phyloP scores from a whole-genome alignment of 106 monocot genomes.

The Alisma plantagoaquatica region DNA sequence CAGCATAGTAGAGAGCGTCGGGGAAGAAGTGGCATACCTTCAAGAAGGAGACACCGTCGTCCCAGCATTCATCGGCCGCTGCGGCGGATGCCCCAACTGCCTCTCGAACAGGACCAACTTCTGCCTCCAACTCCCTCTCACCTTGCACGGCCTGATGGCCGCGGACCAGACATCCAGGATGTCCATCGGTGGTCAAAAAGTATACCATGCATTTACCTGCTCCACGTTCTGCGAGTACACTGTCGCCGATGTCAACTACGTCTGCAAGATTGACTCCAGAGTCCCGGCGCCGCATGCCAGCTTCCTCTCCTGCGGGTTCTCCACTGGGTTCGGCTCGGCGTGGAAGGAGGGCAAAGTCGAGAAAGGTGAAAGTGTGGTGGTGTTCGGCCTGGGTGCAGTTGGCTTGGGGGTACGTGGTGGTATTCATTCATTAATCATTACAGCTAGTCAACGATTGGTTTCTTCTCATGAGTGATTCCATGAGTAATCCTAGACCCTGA shows the following conservation, averaged over 20 bases:
- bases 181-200: background rate
- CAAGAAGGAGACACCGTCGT: slow-evolving; percentile 7
- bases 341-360: slow-evolving; percentile 5
- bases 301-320: slow-evolving; percentile 11
- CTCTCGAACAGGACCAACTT: slow-evolving; percentile 4
- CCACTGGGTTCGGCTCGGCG: slow-evolving; percentile 5
- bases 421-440: too few species aligned
- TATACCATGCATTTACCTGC: slow-evolving; percentile 4
- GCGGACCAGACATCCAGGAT: slow-evolving; percentile 1
- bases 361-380: background rate
- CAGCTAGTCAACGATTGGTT: too few species aligned
- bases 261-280: slow-evolving; percentile 2
- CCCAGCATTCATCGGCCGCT: slow-evolving; percentile 3
- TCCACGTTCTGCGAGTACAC: slow-evolving; percentile 7
- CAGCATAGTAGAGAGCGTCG: background rate
- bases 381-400: slow-evolving; percentile 7
- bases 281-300: slow-evolving; percentile 1
- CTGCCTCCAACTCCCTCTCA: too few species aligned
- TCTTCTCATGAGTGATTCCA: too few species aligned
- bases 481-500: too few species aligned
- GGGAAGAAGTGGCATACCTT: slow-evolving; percentile 12
- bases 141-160: too few species aligned
- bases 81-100: slow-evolving; percentile 7
- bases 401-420: too few species aligned
- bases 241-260: background rate